phyloP scores from a whole-genome alignment of 2,329 filamentous ascomycete species.

The Ophiognomonia clavigignenti-juglandacearum region DNA sequence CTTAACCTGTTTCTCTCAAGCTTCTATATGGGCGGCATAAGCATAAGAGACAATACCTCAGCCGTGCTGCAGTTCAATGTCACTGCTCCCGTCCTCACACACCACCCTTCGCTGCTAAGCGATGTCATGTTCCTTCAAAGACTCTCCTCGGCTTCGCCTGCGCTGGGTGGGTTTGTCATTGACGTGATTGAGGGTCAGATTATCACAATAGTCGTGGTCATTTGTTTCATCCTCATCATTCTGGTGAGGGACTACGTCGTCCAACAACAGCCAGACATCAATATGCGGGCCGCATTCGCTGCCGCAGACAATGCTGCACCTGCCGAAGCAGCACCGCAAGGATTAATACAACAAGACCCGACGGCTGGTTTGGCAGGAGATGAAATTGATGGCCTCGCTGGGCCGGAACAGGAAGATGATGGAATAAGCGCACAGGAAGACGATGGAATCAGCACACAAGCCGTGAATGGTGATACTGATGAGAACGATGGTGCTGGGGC shows the following conservation, averaged over 20 bases:
- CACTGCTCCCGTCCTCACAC: conserved; percentile 15
- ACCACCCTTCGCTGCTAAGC: conserved; percentile 46
- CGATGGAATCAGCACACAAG: neutral
- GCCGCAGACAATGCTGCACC: conserved; percentile 20
- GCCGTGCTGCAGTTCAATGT: conserved; percentile 11
- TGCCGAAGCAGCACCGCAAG: neutral
- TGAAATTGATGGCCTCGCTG: conserved; percentile 6
- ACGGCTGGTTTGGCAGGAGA: conserved; percentile 1
- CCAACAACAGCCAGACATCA: conserved; percentile 91
- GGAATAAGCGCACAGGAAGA: conserved; percentile 2
- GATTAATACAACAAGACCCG: neutral
- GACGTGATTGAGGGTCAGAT: conserved; percentile 87
- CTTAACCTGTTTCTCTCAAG: conserved; percentile 18
- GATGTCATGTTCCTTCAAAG: conserved; percentile 53
- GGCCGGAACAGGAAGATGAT: conserved; percentile 9
- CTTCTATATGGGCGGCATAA: conserved; percentile 13
- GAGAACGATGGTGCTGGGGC: neutral
- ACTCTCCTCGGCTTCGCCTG: conserved; percentile 58
- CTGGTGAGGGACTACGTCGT: conserved; percentile 96
- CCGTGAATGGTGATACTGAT: conserved; percentile 4
- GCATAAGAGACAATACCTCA: conserved; percentile 1
- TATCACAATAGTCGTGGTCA: conserved; percentile 85
- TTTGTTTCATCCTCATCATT: conserved; percentile 95
- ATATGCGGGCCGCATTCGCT: conserved; percentile 66
- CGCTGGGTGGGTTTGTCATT: conserved; percentile 36